Percentiles rank a stretch among this genome's conserved stretches.
phyloP scores from a whole-genome alignment of 2,329 filamentous ascomycete genomes.

The Acrocalymma vagum region DNA sequence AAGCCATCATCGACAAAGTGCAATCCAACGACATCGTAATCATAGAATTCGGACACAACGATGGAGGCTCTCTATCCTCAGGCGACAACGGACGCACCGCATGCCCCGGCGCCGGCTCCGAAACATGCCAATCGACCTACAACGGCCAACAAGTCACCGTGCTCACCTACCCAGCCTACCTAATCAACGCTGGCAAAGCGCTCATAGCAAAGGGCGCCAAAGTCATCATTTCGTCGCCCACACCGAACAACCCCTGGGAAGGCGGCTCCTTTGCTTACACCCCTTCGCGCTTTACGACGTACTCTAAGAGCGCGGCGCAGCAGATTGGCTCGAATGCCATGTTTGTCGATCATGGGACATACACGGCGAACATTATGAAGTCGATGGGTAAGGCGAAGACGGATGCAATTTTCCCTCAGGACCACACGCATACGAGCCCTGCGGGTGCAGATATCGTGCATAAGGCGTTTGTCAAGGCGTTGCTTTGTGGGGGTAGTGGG shows the following conservation, averaged over 20 bases:
- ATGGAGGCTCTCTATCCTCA: slow-evolving; percentile 65
- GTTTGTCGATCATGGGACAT: slow-evolving; percentile 69
- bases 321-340: slow-evolving; percentile 54
- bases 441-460: slow-evolving; percentile 65
- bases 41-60: slow-evolving; percentile 78
- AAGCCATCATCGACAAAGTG: slow-evolving; percentile 62
- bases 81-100: slow-evolving; percentile 69
- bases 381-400: slow-evolving; percentile 59
- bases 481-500: slow-evolving; percentile 58
- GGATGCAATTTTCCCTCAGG: slow-evolving; percentile 64
- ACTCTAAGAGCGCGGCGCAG: slow-evolving; percentile 56
- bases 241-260: slow-evolving; percentile 71
- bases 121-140: slow-evolving; percentile 64
- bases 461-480: slow-evolving; percentile 66
- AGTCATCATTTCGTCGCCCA: slow-evolving; percentile 67
- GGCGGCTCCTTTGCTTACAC: slow-evolving; percentile 59
- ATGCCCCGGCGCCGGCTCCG: slow-evolving; percentile 62
- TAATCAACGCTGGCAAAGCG: slow-evolving; percentile 64
- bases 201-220: slow-evolving; percentile 65
- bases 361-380: slow-evolving; percentile 63
- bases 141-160: slow-evolving; percentile 64
- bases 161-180: slow-evolving; percentile 68
- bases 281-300: slow-evolving; percentile 64
- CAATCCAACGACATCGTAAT: slow-evolving; percentile 70
- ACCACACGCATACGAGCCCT: slow-evolving; percentile 70